Evolutionary conservation across 208 protist species (phyloP).

Genomic region (Trypanosoma rangeli): DNA sequence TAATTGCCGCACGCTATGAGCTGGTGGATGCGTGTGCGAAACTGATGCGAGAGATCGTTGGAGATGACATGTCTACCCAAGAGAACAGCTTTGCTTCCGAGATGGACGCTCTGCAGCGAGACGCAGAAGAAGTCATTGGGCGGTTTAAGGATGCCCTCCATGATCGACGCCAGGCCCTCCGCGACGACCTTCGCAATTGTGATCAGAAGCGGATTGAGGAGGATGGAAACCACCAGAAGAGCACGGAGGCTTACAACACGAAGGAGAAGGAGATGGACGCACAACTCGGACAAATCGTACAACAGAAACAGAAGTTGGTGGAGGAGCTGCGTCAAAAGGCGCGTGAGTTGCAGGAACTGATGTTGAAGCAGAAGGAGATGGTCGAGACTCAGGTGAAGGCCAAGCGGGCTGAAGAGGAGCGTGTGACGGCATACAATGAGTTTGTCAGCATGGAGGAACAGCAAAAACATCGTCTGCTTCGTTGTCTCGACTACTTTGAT

Average conservation of each 20-base stretch:
- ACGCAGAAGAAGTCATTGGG: slow-evolving; percentile 54
- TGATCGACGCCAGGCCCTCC: slow-evolving; percentile 33
- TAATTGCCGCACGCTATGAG: slow-evolving; percentile 82
- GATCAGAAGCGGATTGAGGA: slow-evolving; percentile 45
- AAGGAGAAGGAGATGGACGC: slow-evolving; percentile 34
- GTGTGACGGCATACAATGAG: slow-evolving; percentile 68
- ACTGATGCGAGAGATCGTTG: slow-evolving; percentile 45
- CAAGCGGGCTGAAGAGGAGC: slow-evolving; percentile 57
- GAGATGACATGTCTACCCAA: slow-evolving; percentile 34
- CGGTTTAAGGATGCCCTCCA: slow-evolving; percentile 57
- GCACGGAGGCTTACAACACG: slow-evolving; percentile 31
- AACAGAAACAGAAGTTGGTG: slow-evolving; percentile 55
- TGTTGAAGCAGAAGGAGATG: slow-evolving; percentile 58
- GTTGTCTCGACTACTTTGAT: slow-evolving; percentile 65
- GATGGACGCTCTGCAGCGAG: slow-evolving; percentile 44
- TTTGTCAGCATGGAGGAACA: slow-evolving; percentile 71
- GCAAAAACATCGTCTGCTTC: slow-evolving; percentile 55
- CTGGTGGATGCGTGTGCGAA: slow-evolving; percentile 54
- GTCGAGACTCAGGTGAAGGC: slow-evolving; percentile 42
- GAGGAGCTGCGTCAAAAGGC: slow-evolving; percentile 70
- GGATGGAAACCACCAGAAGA: slow-evolving; percentile 41
- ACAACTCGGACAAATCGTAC: slow-evolving; percentile 38
- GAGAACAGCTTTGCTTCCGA: slow-evolving; percentile 39
- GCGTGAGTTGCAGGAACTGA: slow-evolving; percentile 50
- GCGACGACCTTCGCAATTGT: slow-evolving; percentile 51